Percentiles rank a stretch among this genome's conserved stretches.
Evolutionary conservation across 2,329 filamentous ascomycete species (phyloP).

Genomic region (Zymoseptoria crescenta): DNA sequence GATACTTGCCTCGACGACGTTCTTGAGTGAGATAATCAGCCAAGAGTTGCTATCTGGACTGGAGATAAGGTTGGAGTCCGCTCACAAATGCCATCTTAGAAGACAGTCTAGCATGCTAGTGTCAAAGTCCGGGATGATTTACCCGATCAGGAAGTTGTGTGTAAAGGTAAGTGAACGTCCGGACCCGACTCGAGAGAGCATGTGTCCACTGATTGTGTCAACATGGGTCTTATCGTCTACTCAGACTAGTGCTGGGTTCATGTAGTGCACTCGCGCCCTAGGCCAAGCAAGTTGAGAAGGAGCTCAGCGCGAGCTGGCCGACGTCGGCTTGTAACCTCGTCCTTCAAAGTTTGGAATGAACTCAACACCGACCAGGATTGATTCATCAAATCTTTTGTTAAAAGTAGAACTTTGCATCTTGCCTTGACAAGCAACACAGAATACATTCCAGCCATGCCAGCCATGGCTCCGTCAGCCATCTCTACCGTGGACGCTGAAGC

Average conservation of each 20-base stretch:
- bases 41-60: not conserved
- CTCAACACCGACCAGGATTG: not conserved
- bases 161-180: not conserved
- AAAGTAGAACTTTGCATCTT: not conserved
- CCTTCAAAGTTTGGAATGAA: not conserved
- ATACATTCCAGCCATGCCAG: no score
- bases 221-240: not conserved
- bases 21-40: slow-evolving; percentile 8
- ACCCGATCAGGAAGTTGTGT: not conserved
- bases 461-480: slow-evolving; percentile 27
- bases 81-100: not conserved
- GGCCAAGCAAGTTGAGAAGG: not conserved
- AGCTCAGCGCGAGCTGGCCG: slow-evolving; percentile 4
- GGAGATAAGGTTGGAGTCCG: not conserved
- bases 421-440: no score
- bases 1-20: slow-evolving; percentile 44
- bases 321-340: not conserved
- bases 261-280: no score
- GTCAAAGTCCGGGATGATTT: not conserved
- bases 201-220: no score
- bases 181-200: no score
- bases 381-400: not conserved
- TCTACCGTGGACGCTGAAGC: slow-evolving; percentile 9
- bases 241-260: not conserved
- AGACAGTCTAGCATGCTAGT: not conserved